Evolutionary conservation across 2,329 filamentous ascomycete species (phyloP), one percentile per base, ranked within the genome.

Genomic region (Albophoma yamanashiensis): DNA sequence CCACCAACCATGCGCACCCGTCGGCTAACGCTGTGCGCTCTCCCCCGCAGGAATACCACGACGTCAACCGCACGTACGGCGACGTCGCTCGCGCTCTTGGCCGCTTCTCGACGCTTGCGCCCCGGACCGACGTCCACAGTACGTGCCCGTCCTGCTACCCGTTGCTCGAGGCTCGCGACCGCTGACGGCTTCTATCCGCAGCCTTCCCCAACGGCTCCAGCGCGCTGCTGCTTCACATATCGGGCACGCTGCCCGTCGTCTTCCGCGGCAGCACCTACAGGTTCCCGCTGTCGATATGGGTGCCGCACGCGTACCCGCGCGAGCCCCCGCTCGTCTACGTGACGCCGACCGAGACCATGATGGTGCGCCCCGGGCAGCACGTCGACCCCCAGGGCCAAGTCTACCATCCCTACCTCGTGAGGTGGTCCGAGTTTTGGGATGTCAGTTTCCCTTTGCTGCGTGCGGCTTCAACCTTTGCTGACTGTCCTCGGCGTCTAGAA

Each of bases 101-200:
- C 39, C 84, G 89, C 66, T 91, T 92, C 70, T 85, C 91, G 9
- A 89, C 90, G 2, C 80, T 99, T 27, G 83, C 88, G 11, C 91
- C 92, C 34, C 85, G 90, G 67, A 99, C 94, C 62, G 92, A 97
- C 73, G 92, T 97, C 58, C 95, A 97, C 75, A 97, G 92, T 96
- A 82, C 68, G 7, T 85, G 73, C 60, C 53, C 22, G 55, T 55
- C 53, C 27, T 42, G n/a, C 56, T 53, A 53, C 57, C 55, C 5
- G 43, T 58, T 34, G 22, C 43, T 17, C 63, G 55, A 36, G 5
- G 55, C 58, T 58, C 59, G 15, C 25, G 15, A 34, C 47, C 15
- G 55, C 55, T 57, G 55, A 57, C 38, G 38, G 12, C 17, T 3
- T 9, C 3, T 6, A 8, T n/a, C 11, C 58, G 56, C 69, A 96